Evolutionary conservation across 2,329 filamentous ascomycete genomes (phyloP).

Genomic region (Coniochaeta pulveracea): DNA sequence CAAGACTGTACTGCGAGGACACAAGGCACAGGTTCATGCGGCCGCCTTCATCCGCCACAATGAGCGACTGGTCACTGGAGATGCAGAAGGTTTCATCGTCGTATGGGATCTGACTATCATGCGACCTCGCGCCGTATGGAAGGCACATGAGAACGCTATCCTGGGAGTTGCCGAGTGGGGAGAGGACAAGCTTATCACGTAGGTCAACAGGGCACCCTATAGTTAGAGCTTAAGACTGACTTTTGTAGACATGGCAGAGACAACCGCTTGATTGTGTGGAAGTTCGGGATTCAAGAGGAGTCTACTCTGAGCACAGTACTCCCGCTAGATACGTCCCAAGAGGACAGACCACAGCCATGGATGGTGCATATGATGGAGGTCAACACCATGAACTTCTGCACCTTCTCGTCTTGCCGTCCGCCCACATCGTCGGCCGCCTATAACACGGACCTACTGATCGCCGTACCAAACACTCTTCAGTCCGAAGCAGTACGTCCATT

Average conservation of each 20-base stretch:
- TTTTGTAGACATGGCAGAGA: slow-evolving; percentile 72
- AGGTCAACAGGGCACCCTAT: slow-evolving; percentile 20
- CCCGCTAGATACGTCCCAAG: slow-evolving; percentile 52
- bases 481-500: slow-evolving; percentile 50
- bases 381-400: slow-evolving; percentile 92
- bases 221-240: neutral
- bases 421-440: slow-evolving; percentile 1
- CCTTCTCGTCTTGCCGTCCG: slow-evolving; percentile 52
- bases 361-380: slow-evolving; percentile 74
- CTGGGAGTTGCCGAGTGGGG: slow-evolving; percentile 65
- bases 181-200: slow-evolving; percentile 71
- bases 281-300: slow-evolving; percentile 51
- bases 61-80: slow-evolving; percentile 68
- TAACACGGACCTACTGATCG: slow-evolving; percentile 48
- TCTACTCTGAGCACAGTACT: slow-evolving; percentile 52
- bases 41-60: slow-evolving; percentile 64
- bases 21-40: slow-evolving; percentile 68
- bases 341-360: slow-evolving; percentile 58
- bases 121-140: slow-evolving; percentile 75
- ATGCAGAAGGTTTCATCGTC: slow-evolving; percentile 82
- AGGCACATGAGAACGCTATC: slow-evolving; percentile 67
- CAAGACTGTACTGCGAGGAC: slow-evolving; percentile 68
- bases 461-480: slow-evolving; percentile 67
- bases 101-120: slow-evolving; percentile 78
- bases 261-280: slow-evolving; percentile 78